These are phyloP conservation scores for Senna tora DNA, from an alignment of 306 rosid species.

Conservation along the genomic window DNA sequence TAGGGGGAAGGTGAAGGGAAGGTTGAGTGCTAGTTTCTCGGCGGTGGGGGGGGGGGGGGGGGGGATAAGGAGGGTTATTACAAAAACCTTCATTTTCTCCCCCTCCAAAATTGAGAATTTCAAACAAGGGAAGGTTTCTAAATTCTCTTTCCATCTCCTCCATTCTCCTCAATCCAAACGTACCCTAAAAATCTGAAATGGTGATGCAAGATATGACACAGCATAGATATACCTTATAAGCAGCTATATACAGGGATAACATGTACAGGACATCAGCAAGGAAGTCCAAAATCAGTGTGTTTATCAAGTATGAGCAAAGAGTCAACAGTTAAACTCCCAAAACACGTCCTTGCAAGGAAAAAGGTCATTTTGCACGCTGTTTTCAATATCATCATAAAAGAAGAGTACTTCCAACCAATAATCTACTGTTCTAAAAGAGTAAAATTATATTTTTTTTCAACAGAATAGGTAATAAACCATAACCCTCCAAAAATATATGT, in stretches of 20 bases:
- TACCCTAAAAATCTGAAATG: slow-evolving; percentile 1
- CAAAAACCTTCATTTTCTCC: too few relatives aligned
- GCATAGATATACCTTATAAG: background rate
- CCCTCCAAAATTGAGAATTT: too few relatives aligned
- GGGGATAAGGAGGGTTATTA: too few relatives aligned
- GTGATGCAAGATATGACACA: slow-evolving; percentile 9
- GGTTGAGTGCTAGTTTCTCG: too few relatives aligned
- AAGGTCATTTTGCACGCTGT: background rate
- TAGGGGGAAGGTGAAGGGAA: too few relatives aligned
- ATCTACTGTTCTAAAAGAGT: background rate
- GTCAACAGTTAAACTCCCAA: slow-evolving; percentile 1
- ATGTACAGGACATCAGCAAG: background rate
- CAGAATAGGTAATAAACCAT: slow-evolving; percentile 19
- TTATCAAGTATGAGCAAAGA: background rate
- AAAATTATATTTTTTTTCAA: background rate
- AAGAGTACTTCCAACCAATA: background rate
- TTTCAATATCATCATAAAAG: background rate
- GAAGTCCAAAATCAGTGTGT: slow-evolving; percentile 5
- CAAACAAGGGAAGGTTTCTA: too few relatives aligned
- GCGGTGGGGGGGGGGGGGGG: too few relatives aligned
- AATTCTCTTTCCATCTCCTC: too few relatives aligned
- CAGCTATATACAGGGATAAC: slow-evolving; percentile 22
- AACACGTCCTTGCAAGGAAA: slow-evolving; percentile 8
- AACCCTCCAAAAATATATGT: background rate
- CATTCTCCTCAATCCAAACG: too few relatives aligned